phyloP scores from a whole-genome alignment of 805 yeast genomes.

The Barnettozyma vustinii region DNA sequence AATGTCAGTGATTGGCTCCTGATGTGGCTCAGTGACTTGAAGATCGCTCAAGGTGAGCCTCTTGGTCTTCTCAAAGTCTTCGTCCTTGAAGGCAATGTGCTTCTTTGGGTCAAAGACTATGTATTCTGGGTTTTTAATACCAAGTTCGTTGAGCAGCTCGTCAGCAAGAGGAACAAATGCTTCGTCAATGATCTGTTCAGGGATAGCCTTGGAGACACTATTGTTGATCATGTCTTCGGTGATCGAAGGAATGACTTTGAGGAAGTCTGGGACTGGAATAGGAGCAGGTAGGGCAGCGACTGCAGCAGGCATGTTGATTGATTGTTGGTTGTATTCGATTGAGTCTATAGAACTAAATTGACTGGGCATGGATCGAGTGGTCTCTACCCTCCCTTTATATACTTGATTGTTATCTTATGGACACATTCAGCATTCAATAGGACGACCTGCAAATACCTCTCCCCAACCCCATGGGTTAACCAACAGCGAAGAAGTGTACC shows the following conservation, averaged over 20 bases:
- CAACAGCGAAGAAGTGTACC: neutral
- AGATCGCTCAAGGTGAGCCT: constrained; percentile 44
- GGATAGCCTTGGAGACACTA: neutral
- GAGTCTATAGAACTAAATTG: neutral
- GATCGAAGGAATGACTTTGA: constrained; percentile 6
- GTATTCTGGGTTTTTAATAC: constrained; percentile 22
- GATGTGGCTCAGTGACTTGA: constrained; percentile 33
- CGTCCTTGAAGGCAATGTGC: constrained; percentile 35
- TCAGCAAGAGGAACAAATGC: constrained; percentile 5
- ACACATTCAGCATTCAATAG: too few relatives aligned
- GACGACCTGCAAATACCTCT: too few relatives aligned
- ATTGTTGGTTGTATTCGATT: too few relatives aligned
- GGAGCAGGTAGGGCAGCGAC: neutral
- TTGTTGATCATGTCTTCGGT: constrained; percentile 9
- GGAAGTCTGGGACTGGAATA: constrained; percentile 1
- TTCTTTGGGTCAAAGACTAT: constrained; percentile 32
- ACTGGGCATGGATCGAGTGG: neutral
- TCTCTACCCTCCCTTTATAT: neutral
- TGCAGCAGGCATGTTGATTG: constrained; percentile 4
- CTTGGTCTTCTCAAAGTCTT: constrained; percentile 32
- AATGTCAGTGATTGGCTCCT: constrained; percentile 45
- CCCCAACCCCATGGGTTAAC: neutral
- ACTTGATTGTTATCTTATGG: neutral
- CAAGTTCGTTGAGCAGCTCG: constrained; percentile 9
- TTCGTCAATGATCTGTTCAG: constrained; percentile 7